These are phyloP conservation scores for Coelastrella sp. DNA, from an alignment of 139 green algal genomes.

Conservation along the genomic window DNA sequence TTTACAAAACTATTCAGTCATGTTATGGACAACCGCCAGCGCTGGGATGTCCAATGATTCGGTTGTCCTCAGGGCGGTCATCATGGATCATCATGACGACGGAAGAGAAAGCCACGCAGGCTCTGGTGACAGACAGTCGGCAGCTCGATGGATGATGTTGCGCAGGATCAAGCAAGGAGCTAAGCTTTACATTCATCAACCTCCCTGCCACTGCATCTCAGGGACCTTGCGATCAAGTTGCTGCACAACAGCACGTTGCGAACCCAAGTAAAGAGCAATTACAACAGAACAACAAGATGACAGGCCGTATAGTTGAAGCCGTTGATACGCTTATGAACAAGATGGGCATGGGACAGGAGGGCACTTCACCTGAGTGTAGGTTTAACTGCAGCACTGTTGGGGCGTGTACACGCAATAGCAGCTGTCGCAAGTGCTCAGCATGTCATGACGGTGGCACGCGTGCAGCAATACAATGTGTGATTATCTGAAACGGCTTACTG, in stretches of 20 bases:
- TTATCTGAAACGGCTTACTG: too few relatives aligned
- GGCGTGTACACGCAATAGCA: too few relatives aligned
- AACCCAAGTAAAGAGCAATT: neutral
- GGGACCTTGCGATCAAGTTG: neutral
- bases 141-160: too few relatives aligned
- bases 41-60: neutral
- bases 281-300: neutral
- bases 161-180: too few relatives aligned
- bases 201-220: too few relatives aligned
- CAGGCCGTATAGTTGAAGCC: neutral
- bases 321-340: slow-evolving; percentile 13
- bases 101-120: neutral
- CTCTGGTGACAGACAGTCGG: neutral
- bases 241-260: too few relatives aligned
- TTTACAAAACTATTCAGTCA: too few relatives aligned
- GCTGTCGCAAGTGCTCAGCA: too few relatives aligned
- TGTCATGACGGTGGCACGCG: too few relatives aligned
- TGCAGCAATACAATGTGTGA: too few relatives aligned
- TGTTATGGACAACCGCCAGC: too few relatives aligned
- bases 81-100: slow-evolving; percentile 3
- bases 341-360: slow-evolving; percentile 34
- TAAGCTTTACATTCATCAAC: too few relatives aligned
- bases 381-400: neutral
- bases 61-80: neutral
- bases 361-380: neutral